Evolutionary conservation across 1,139 yeast genomes (phyloP).

Genomic region (Protomyces arabidopsidicola): DNA sequence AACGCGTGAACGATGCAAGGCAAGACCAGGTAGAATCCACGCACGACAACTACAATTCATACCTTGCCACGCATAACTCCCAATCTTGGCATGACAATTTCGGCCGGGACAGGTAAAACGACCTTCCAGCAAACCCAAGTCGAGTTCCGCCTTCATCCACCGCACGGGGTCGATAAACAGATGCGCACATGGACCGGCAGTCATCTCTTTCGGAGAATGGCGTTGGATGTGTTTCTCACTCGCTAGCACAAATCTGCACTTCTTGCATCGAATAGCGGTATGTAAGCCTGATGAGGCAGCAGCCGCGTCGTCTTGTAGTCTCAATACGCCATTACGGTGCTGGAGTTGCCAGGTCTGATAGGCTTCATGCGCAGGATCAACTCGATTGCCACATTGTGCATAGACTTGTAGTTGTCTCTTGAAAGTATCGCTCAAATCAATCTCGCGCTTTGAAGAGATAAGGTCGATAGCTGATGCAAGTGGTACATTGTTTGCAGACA

Average conservation of each 20-base stretch:
- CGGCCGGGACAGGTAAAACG: constrained; percentile 64
- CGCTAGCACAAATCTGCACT: constrained; percentile 38
- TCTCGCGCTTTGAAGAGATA: constrained; percentile 57
- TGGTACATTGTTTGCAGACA: constrained; percentile 62
- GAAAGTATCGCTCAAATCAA: constrained; percentile 76
- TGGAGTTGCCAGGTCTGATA: constrained; percentile 50
- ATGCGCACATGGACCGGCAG: constrained; percentile 59
- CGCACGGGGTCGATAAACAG: constrained; percentile 75
- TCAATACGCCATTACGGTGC: neutral
- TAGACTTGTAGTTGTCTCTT: constrained; percentile 64
- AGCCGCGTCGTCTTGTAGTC: neutral
- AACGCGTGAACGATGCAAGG: constrained; percentile 72
- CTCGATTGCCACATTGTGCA: constrained; percentile 47
- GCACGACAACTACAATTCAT: constrained; percentile 89
- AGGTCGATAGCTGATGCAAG: constrained; percentile 65
- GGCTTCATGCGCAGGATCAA: constrained; percentile 41
- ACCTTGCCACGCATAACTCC: constrained; percentile 94
- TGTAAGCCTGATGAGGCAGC: neutral
- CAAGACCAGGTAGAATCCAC: constrained; percentile 94
- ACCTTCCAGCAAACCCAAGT: constrained; percentile 70
- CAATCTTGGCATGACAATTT: constrained; percentile 65
- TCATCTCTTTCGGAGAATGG: constrained; percentile 29
- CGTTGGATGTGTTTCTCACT: constrained; percentile 36
- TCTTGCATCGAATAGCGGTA: constrained; percentile 37
- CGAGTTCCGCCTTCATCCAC: constrained; percentile 85